These are phyloP conservation scores for Halenospora varia DNA, from an alignment of 495 filamentous ascomycete genomes.

Conservation along the genomic window DNA sequence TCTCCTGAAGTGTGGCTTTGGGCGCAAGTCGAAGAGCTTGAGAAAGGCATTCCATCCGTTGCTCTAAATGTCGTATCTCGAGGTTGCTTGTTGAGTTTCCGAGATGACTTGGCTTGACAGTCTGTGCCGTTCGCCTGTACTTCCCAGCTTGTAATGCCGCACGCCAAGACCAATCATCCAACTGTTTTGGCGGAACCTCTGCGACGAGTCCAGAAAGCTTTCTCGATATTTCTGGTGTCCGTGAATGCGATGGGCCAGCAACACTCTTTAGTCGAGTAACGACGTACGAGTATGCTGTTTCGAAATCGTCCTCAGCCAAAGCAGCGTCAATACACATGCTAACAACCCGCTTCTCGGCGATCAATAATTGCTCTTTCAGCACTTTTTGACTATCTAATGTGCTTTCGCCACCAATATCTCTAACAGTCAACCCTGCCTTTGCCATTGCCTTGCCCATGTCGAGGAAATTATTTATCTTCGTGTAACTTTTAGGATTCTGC, in stretches of 20 bases:
- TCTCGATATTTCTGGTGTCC: slow-evolving; percentile 34
- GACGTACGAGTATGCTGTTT: slow-evolving; percentile 94
- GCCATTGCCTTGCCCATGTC: slow-evolving; percentile 74
- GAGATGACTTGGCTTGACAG: slow-evolving; percentile 44
- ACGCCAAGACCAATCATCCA: slow-evolving; percentile 87
- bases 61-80: slow-evolving; percentile 64
- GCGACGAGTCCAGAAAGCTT: slow-evolving; percentile 8
- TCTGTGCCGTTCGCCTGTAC: slow-evolving; percentile 52
- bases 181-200: slow-evolving; percentile 25
- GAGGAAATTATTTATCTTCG: slow-evolving; percentile 78
- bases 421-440: slow-evolving; percentile 55
- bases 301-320: slow-evolving; percentile 84
- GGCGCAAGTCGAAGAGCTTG: slow-evolving; percentile 81
- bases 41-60: slow-evolving; percentile 88
- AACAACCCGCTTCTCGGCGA: slow-evolving; percentile 65
- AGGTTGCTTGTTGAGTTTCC: slow-evolving; percentile 48
- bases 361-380: slow-evolving; percentile 22
- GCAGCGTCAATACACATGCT: slow-evolving; percentile 88
- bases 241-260: slow-evolving; percentile 26
- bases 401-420: slow-evolving; percentile 18
- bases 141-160: slow-evolving; percentile 86
- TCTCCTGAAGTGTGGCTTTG: slow-evolving; percentile 71
- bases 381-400: slow-evolving; percentile 23
- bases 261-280: slow-evolving; percentile 54
- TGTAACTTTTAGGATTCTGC: slow-evolving; percentile 83